These are phyloP conservation scores for Botryotinia calthae DNA, from an alignment of 2,329 filamentous ascomycete genomes.

Conservation along the genomic window DNA sequence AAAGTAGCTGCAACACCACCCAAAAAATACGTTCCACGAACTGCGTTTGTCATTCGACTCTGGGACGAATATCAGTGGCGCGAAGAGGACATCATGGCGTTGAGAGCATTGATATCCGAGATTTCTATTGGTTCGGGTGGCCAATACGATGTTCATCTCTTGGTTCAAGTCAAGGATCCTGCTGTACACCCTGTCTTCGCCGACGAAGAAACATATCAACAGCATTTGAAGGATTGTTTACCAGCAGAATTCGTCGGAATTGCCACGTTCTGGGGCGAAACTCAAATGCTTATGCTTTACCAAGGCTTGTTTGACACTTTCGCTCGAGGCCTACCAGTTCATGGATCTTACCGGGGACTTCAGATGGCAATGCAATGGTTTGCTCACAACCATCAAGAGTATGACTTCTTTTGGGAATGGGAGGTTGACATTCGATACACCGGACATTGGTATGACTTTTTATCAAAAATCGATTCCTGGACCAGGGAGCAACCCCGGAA, in stretches of 20 bases:
- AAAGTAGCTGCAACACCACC: constrained; percentile 16
- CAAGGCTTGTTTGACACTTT: constrained; percentile 81
- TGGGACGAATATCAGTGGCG: constrained; percentile 80
- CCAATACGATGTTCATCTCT: constrained; percentile 81
- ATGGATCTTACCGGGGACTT: constrained; percentile 88
- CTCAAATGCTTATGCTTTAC: constrained; percentile 88
- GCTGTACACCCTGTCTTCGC: constrained; percentile 77
- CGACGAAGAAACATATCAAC: constrained; percentile 65
- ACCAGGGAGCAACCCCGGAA: constrained; percentile 71
- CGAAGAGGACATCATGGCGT: constrained; percentile 75
- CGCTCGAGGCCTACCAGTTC: constrained; percentile 68
- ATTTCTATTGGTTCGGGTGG: constrained; percentile 76
- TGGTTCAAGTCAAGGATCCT: constrained; percentile 81
- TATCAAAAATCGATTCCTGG: constrained; percentile 69
- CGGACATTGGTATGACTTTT: constrained; percentile 77
- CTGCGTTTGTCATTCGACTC: constrained; percentile 76
- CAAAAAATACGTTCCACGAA: constrained; percentile 51
- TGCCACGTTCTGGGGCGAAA: constrained; percentile 89
- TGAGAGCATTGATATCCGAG: constrained; percentile 82
- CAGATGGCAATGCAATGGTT: constrained; percentile 97
- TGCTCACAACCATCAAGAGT: constrained; percentile 82
- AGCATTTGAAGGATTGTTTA: constrained; percentile 64
- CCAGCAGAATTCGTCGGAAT: constrained; percentile 86
- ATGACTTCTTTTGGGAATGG: constrained; percentile 92
- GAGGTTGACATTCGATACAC: constrained; percentile 92